Evolutionary conservation across 257 asterid species (phyloP), one percentile per base, ranked within the genome.

Genomic region (Solanum virginianum): DNA sequence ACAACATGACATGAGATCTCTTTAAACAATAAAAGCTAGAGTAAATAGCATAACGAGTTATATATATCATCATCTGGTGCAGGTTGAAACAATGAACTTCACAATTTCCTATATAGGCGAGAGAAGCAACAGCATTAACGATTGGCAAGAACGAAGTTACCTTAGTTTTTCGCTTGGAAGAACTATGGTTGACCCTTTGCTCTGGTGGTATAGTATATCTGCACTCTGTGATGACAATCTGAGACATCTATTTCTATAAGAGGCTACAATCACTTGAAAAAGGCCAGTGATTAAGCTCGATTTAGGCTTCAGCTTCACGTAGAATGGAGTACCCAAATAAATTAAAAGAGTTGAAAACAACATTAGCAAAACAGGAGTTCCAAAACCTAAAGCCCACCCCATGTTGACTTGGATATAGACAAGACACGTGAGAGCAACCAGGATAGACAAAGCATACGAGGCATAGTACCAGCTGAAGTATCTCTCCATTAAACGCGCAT

Each of bases 331-430:
- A 15, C 92, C 98, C 85, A 88, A 51, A 41, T 88, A 91, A 88
- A 94, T 93, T 15, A 87, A 77, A 62, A 83, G 43, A 43, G 87
- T 70, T 12, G 94, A 88, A 2, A 86, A 18, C 18, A 90, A 75
- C 93, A 91, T 87, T 36, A 95, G 87, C 74, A 88, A 43, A 29
- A 85, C 89, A 0, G 96, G 93, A 70, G 92, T 90, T 0, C 94
- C 98, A 49, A 92, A 94, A 15, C 98, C 98, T 9, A 95, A 55
- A 47, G 84, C 80, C 98, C 98, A 95, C 81, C 98, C 98, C 82
- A 89, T 10, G 82, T 89, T 91, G 69, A 90, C 97, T 92, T 95
- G 97, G 87, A 95, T 87, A 66, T 93, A 93, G 57, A 95, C 98
- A 12, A 95, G 85, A 29, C 90, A 87, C 3, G 95, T 93, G 12